Evolutionary conservation across 345 rosid species (phyloP).

Genomic region (Alliaria petiolata): DNA sequence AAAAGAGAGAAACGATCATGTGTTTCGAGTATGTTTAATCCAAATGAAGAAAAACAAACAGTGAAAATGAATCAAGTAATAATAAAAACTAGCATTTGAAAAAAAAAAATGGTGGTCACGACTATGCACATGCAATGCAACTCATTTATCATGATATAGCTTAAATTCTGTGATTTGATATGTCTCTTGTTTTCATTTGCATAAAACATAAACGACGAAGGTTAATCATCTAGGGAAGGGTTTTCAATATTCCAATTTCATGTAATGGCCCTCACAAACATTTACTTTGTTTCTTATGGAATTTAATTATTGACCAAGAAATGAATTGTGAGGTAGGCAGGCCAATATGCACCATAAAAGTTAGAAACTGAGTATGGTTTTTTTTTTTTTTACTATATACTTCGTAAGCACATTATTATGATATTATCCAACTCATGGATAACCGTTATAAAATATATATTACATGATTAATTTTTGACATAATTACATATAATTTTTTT

Average conservation of each 20-base stretch:
- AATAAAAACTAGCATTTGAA: neutral
- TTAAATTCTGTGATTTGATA: conserved; percentile 21
- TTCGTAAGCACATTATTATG: no score
- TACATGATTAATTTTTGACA: no score
- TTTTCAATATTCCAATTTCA: neutral
- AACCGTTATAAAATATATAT: no score
- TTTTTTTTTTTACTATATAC: no score
- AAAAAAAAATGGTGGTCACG: neutral
- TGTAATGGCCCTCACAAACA: conserved; percentile 2
- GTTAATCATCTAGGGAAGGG: neutral
- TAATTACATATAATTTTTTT: no score
- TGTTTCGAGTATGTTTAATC: no score
- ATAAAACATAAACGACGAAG: neutral
- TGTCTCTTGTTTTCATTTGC: conserved; percentile 11
- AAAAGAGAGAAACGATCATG: no score
- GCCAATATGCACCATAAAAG: no score
- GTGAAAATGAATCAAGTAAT: neutral
- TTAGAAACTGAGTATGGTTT: no score
- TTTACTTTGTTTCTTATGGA: conserved; percentile 6
- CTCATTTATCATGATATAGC: neutral
- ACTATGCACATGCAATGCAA: conserved; percentile 4
- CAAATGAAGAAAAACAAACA: no score
- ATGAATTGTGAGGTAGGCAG: neutral
- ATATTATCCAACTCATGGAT: no score
- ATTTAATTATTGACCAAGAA: neutral